Percentiles rank a stretch among this genome's conserved stretches.
phyloP scores from a whole-genome alignment of 2,329 filamentous ascomycete genomes.

The Cadophora gregata region DNA sequence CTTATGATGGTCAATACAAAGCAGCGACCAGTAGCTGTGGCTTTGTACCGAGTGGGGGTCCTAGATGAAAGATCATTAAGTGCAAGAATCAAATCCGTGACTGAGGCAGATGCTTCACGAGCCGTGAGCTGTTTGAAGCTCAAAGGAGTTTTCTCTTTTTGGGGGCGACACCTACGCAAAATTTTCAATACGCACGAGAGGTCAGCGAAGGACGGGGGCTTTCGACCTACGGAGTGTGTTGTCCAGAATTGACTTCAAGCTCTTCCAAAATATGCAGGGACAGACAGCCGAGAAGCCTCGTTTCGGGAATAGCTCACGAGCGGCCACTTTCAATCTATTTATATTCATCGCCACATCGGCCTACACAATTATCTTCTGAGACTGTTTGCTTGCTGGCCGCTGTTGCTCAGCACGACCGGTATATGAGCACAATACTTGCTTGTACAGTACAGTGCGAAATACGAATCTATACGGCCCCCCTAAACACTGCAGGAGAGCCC shows the following conservation, averaged over 20 bases:
- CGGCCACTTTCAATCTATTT: slow-evolving; percentile 12
- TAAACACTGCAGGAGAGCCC: neutral
- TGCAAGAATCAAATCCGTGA: neutral
- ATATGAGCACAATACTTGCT: no score
- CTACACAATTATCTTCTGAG: neutral
- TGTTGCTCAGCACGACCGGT: neutral
- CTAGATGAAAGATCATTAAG: neutral
- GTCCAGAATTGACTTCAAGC: neutral
- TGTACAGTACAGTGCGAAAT: neutral
- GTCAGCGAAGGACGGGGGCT: neutral
- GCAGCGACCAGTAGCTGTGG: neutral
- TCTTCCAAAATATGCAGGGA: neutral
- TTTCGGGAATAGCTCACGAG: slow-evolving; percentile 13
- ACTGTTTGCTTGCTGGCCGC: neutral
- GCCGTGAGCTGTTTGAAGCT: slow-evolving; percentile 21
- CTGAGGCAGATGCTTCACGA: slow-evolving; percentile 28
- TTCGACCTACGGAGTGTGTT: no score
- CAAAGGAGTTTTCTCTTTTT: neutral
- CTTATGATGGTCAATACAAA: neutral
- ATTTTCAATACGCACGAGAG: neutral
- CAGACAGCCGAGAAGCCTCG: slow-evolving; percentile 15
- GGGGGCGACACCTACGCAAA: neutral
- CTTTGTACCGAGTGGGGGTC: neutral
- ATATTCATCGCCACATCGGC: neutral
- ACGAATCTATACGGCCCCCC: neutral